phyloP scores from a whole-genome alignment of 2,329 filamentous ascomycete genomes.

The Phoma sp. region DNA sequence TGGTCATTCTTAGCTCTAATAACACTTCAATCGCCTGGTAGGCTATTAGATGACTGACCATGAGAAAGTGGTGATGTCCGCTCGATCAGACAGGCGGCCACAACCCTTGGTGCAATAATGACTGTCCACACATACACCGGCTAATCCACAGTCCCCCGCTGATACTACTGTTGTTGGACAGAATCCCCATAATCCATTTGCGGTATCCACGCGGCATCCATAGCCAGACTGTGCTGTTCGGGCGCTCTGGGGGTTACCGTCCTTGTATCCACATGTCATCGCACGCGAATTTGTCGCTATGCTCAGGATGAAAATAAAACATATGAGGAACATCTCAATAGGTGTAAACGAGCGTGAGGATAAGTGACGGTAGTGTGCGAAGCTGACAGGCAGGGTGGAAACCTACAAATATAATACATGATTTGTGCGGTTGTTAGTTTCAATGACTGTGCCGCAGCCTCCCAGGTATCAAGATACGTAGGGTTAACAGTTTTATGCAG shows the following conservation, averaged over 20 bases:
- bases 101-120: constrained; percentile 22
- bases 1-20: constrained; percentile 1
- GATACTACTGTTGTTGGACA: constrained; percentile 21
- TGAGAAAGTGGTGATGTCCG: constrained; percentile 19
- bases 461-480: neutral
- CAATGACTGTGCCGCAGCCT: constrained; percentile 8
- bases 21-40: neutral
- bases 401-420: neutral
- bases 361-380: neutral
- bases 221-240: constrained; percentile 14
- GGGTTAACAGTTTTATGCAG: neutral
- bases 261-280: constrained; percentile 21
- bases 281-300: constrained; percentile 10
- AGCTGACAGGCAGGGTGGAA: constrained; percentile 1
- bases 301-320: constrained; percentile 1
- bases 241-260: constrained; percentile 16
- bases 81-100: constrained; percentile 17
- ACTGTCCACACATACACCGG: constrained; percentile 22
- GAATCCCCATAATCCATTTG: constrained; percentile 26
- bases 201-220: constrained; percentile 21
- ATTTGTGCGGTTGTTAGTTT: constrained; percentile 3
- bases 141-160: constrained; percentile 20
- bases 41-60: constrained; percentile 13
- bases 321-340: neutral
- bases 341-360: neutral